These are phyloP conservation scores for Aurifilum marmelostoma DNA, from an alignment of 2,329 filamentous ascomycete genomes.

Conservation along the genomic window DNA sequence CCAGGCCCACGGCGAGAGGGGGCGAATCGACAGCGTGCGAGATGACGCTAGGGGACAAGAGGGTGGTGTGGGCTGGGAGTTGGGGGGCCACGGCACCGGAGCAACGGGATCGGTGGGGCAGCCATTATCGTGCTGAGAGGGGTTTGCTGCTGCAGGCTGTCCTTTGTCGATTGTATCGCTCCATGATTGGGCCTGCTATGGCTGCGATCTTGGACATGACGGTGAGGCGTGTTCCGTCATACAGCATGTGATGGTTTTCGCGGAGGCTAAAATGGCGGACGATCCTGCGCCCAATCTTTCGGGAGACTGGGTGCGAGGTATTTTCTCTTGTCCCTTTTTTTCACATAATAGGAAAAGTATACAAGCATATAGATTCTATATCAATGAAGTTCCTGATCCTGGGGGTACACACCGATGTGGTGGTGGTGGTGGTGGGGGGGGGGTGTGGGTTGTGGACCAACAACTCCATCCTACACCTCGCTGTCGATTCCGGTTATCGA, in stretches of 20 bases:
- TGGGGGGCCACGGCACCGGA: slow-evolving; percentile 15
- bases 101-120: slow-evolving; percentile 26
- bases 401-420: background rate
- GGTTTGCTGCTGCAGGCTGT: background rate
- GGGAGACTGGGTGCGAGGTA: background rate
- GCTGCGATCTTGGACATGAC: slow-evolving; percentile 2
- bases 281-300: background rate
- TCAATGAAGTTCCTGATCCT: background rate
- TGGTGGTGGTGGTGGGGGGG: no score
- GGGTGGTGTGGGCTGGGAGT: slow-evolving; percentile 8
- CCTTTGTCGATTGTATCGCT: background rate
- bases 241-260: slow-evolving; percentile 17
- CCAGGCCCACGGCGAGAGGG: background rate
- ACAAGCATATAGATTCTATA: no score
- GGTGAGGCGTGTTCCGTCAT: slow-evolving; percentile 17
- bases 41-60: slow-evolving; percentile 13
- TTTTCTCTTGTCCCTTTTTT: background rate
- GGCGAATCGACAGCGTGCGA: slow-evolving; percentile 12
- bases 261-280: slow-evolving; percentile 10
- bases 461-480: background rate
- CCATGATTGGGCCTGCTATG: slow-evolving; percentile 2
- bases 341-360: background rate
- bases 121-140: slow-evolving; percentile 1
- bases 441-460: no score
- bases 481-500: background rate